These are phyloP conservation scores for Cubamyces sp. DNA, from an alignment of 768 basidiomycete genomes.

Conservation along the genomic window DNA sequence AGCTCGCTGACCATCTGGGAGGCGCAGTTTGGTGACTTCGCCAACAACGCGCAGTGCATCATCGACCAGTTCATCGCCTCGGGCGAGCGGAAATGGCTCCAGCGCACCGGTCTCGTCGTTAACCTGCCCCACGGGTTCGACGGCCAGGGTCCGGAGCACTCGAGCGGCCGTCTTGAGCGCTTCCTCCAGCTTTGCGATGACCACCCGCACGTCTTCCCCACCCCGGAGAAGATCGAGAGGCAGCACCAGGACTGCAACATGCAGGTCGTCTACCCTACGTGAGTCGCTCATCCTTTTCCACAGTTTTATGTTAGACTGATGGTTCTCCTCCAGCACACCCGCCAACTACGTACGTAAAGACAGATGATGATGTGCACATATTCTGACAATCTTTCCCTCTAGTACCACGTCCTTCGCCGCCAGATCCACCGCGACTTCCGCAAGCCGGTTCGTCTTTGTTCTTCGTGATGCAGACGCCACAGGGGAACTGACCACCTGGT, in stretches of 20 bases:
- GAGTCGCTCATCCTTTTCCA: no score
- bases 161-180: constrained; percentile 91
- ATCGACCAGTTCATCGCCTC: constrained; percentile 99
- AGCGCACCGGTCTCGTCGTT: constrained; percentile 89
- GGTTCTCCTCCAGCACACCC: constrained; percentile 53
- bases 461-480: no score
- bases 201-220: constrained; percentile 90
- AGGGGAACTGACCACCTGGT: no score
- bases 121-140: constrained; percentile 95
- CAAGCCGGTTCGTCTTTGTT: constrained; percentile 45
- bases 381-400: no score
- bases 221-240: constrained; percentile 84
- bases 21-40: constrained; percentile 98
- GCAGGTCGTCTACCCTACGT: constrained; percentile 97
- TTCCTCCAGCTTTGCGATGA: constrained; percentile 99
- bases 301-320: no score
- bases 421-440: constrained; percentile 98
- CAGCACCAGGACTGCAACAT: constrained; percentile 99
- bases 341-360: constrained; percentile 66
- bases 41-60: constrained; percentile 96
- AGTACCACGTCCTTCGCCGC: constrained; percentile 97
- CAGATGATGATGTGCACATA: no score
- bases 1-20: constrained; percentile 95
- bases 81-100: constrained; percentile 97
- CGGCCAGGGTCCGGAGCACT: constrained; percentile 98